Base-by-base conservation (phyloP, 1,139 yeast genomes). In the Tardiomyces digboiensis region DNA sequence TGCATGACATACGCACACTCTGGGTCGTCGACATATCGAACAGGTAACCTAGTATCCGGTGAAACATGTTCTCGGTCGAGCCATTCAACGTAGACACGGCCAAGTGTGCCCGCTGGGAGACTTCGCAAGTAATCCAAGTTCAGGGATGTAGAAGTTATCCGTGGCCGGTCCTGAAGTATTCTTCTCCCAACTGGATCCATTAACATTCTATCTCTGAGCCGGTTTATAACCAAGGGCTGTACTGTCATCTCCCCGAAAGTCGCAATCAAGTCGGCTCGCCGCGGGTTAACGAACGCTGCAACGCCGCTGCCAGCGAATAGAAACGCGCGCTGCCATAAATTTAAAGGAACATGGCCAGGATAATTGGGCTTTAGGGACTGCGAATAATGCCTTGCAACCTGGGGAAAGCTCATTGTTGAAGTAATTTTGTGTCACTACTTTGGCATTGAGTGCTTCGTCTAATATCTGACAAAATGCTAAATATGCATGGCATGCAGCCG, bases 191-290 rank as follows among this genome's bases (percentile, higher is more conserved):
- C 70, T 1, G 77, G 74, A 55, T 85, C 89, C 36, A 72, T 60
- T 20, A 91, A 72, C 97, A 91, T 89, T 49, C 77, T 76, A 36
- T 69, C 70, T 55, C 87, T 78, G 47, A 91, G 65, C 14, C 72
- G 65, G 23, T 70, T 71, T 48, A 93, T 71, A 29, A 88, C 78
- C 37, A 72, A 75, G 12, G 82, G 78, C 40, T 84, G 70, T 3
- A 96, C 96, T 0, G 96, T 83, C 16, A 91, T 79, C 61, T 91
- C 99, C 1, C 98, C 98, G 49, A 91, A 74, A 20, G 91, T 94
- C n/a, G 93, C 97, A 48, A 91, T 84, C 54, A 80, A 74, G 55
- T 82, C 87, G 46, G 81, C 80, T 42, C 83, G 61, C 4, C 66
- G 53, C 1, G 97, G 98, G 58, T 88, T 93, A 47, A 79, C 68